Base-by-base conservation (phyloP, 2,329 filamentous ascomycete genomes). In the Penicillium sp. region DNA sequence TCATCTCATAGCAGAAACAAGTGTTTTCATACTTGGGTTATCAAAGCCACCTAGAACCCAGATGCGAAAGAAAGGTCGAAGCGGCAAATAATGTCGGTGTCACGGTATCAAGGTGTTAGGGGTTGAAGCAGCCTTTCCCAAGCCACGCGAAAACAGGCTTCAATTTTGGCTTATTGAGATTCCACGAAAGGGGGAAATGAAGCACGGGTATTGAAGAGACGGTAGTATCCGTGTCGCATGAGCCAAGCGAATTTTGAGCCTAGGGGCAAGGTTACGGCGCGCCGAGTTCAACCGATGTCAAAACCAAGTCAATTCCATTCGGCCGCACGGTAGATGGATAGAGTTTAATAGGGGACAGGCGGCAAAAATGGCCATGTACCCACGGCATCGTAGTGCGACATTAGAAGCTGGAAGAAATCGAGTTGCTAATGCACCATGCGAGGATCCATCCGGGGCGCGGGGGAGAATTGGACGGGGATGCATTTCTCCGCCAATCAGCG, bases 401-500 rank as follows among this genome's bases (percentile, higher is more conserved):
- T 55, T 53, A 21, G 42, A 44, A 19, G 19, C 19, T 53, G 53
- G 53, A 61, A 60, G 50, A 62, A 63, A 59, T 60, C n/a, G 44
- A 21, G 29, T 55, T 56, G 53, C n/a, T 52, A 50, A 62, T 58
- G 59, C 45, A 52, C 37, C 9, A 42, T 35, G 21, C 33, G 58
- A 51, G 39, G 47, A 58, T 58, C 47, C 53, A 53, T 62, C 60
- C 58, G 60, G 59, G 57, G 58, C 53, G 59, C 64, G 69, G 68
- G 60, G 55, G 56, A 58, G 50, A 44, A 25, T 43, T 42, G 52
- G 53, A 61, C 65, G 62, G 65, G 39, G 58, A 52, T 53, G 50
- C 44, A 62, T 72, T 73, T 66, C 64, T 73, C 71, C 71, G 67
- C 71, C 70, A 73, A 73, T 73, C 59, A 71, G 25, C n/a, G n/a